Percentiles rank a stretch among this genome's conserved stretches.
These are phyloP conservation scores for Ophiostoma montium DNA, from an alignment of 2,329 filamentous ascomycete genomes.

Conservation along the genomic window DNA sequence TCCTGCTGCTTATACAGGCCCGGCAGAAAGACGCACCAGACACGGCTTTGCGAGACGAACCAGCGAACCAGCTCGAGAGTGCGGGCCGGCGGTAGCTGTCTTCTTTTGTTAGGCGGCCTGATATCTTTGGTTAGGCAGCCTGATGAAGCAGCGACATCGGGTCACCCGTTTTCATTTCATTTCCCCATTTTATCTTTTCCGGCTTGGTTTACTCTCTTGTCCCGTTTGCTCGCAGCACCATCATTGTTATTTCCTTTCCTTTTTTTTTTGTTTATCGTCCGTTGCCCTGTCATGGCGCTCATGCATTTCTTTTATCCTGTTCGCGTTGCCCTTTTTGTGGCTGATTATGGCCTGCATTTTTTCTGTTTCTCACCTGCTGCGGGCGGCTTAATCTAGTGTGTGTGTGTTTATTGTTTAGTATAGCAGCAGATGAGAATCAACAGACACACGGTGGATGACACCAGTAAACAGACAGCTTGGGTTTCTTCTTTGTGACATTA, in stretches of 20 bases:
- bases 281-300: slow-evolving; percentile 12
- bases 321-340: slow-evolving; percentile 7
- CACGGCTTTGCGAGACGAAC: neutral
- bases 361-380: slow-evolving; percentile 10
- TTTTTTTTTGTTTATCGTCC: slow-evolving; percentile 19
- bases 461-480: neutral
- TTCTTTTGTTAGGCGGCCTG: neutral
- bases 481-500: neutral
- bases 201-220: neutral
- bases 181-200: neutral
- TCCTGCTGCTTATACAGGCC: neutral
- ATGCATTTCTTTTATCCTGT: neutral
- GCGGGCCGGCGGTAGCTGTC: neutral
- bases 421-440: slow-evolving; percentile 10
- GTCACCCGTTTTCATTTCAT: neutral
- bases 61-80: neutral
- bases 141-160: neutral
- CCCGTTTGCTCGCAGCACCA: neutral
- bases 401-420: slow-evolving; percentile 4
- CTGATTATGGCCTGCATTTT: neutral
- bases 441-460: slow-evolving; percentile 3
- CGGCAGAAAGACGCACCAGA: slow-evolving; percentile 4
- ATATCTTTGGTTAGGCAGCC: neutral
- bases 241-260: slow-evolving; percentile 4
- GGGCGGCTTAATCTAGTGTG: slow-evolving; percentile 12